phyloP scores from a whole-genome alignment of 2,329 filamentous ascomycete genomes.

The Xylaria sp. region DNA sequence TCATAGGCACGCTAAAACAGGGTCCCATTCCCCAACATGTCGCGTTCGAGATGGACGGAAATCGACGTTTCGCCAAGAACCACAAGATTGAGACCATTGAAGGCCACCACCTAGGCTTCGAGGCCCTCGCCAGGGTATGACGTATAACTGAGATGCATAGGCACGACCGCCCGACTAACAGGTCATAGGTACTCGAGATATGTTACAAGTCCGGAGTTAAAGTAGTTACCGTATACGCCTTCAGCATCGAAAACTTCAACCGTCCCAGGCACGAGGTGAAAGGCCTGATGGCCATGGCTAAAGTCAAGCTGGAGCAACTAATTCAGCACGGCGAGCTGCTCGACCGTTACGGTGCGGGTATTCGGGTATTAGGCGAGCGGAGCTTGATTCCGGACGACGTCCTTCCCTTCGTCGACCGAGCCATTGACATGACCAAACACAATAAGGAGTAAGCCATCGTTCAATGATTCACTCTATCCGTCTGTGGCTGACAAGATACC shows the following conservation, averaged over 20 bases:
- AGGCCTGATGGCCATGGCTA: constrained; percentile 95
- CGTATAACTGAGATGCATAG: constrained; percentile 17
- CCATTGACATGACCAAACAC: constrained; percentile 81
- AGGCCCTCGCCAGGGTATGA: constrained; percentile 82
- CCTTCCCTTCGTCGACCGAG: constrained; percentile 81
- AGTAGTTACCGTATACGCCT: constrained; percentile 96
- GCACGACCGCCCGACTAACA: constrained; percentile 19
- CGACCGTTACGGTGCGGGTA: constrained; percentile 86
- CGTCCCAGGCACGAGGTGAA: constrained; percentile 95
- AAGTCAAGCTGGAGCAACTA: constrained; percentile 89
- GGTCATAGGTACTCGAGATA: constrained; percentile 79
- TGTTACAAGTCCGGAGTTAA: constrained; percentile 98
- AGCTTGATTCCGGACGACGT: constrained; percentile 86
- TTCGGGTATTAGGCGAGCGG: constrained; percentile 83
- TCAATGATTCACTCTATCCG: neutral
- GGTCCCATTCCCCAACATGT: constrained; percentile 93
- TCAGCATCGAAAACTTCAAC: constrained; percentile 99
- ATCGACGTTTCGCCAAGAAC: constrained; percentile 85
- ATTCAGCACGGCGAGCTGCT: constrained; percentile 91
- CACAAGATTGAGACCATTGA: constrained; percentile 96
- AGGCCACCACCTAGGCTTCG: constrained; percentile 93
- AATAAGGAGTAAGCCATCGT: constrained; percentile 68
- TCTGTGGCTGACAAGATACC: constrained; percentile 8
- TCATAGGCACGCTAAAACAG: constrained; percentile 87
- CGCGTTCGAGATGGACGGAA: constrained; percentile 99